Conservation (phyloP, 2,329 filamentous ascomycete genomes). For the Apiospora arundinis region DNA sequence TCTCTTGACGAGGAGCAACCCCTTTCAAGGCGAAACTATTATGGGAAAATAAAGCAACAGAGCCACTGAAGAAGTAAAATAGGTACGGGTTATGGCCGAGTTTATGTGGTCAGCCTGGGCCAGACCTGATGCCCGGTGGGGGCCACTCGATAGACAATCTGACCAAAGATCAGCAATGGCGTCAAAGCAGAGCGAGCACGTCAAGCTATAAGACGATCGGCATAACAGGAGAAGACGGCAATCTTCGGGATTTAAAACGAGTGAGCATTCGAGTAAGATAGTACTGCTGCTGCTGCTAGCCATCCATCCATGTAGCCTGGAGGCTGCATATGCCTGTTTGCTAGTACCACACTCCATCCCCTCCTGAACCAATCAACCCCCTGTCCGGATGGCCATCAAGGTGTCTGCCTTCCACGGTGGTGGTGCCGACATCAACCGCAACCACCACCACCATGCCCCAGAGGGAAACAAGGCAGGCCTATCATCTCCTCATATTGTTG, state of each 20-base stretch:
- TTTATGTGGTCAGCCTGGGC: not conserved
- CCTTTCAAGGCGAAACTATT: too few relatives aligned
- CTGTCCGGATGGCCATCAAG: constrained; percentile 20
- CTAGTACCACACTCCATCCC: not conserved
- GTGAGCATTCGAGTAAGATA: constrained; percentile 3
- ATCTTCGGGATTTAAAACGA: not conserved
- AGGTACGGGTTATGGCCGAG: not conserved
- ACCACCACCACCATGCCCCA: constrained; percentile 1
- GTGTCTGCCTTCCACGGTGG: constrained; percentile 16
- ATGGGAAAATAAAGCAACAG: not conserved
- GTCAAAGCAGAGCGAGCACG: not conserved
- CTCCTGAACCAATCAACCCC: constrained; percentile 15
- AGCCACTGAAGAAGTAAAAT: too few relatives aligned
- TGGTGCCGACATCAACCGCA: not conserved
- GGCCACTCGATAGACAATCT: not conserved
- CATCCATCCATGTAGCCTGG: not conserved
- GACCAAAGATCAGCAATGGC: not conserved
- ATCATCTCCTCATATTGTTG: not conserved
- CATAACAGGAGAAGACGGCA: not conserved
- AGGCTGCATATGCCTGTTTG: not conserved
- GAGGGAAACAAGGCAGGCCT: not conserved
- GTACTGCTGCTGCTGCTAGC: not conserved
- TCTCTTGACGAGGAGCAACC: too few relatives aligned
- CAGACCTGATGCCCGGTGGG: not conserved
- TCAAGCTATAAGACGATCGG: not conserved